A percentile compares a stretch with the other conserved stretches of the same genome.
These are phyloP conservation scores for Penicillium bialowiezense DNA, from an alignment of 495 filamentous ascomycete genomes.

Conservation along the genomic window DNA sequence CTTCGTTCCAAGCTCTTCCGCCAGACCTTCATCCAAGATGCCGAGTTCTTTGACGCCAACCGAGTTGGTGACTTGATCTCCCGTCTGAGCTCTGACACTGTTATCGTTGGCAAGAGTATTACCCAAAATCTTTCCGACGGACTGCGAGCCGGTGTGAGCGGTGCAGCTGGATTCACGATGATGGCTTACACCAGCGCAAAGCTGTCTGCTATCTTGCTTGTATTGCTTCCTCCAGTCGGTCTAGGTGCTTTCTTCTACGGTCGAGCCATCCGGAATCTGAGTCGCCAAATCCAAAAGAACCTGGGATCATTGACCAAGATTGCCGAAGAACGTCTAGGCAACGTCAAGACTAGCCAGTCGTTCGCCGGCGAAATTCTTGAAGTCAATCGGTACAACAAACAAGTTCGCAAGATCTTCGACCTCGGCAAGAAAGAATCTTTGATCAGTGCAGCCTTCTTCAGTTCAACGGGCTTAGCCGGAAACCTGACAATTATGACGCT, in stretches of 20 bases:
- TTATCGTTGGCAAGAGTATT: constrained; percentile 97
- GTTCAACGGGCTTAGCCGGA: constrained; percentile 78
- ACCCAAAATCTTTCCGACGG: constrained; percentile 97
- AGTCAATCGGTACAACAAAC: constrained; percentile 83
- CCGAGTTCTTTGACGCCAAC: constrained; percentile 98
- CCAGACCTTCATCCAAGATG: constrained; percentile 88
- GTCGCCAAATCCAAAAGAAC: constrained; percentile 87
- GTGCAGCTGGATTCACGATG: constrained; percentile 77
- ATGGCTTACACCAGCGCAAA: constrained; percentile 95
- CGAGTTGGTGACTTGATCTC: constrained; percentile 94
- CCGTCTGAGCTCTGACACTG: constrained; percentile 88
- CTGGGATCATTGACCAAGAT: constrained; percentile 91
- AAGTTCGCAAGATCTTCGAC: constrained; percentile 86
- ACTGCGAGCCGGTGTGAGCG: constrained; percentile 81
- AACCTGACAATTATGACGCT: constrained; percentile 96
- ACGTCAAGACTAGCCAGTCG: constrained; percentile 92
- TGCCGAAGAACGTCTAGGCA: constrained; percentile 91
- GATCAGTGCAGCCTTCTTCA: constrained; percentile 89
- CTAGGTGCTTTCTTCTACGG: constrained; percentile 89
- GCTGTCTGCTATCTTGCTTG: constrained; percentile 76
- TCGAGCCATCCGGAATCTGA: constrained; percentile 78
- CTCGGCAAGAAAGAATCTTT: constrained; percentile 83
- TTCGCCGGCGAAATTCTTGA: constrained; percentile 92
- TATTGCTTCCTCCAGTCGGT: constrained; percentile 92
- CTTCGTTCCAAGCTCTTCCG: constrained; percentile 87